phyloP scores from a whole-genome alignment of 768 basidiomycete genomes.

The Pilatotrama ljubarskyi region DNA sequence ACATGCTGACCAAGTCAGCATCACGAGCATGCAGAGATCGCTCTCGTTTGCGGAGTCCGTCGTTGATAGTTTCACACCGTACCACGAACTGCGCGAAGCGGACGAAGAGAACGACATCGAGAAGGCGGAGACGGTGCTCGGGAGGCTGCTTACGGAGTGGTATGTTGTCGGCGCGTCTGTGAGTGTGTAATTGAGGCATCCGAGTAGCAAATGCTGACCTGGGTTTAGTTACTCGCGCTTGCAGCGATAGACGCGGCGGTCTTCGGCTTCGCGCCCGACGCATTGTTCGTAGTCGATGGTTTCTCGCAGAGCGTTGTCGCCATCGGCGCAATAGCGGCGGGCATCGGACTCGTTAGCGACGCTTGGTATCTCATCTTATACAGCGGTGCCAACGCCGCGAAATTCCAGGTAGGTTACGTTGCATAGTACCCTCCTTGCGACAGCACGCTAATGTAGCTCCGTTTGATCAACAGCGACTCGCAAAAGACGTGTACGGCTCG shows the following conservation, averaged over 20 bases:
- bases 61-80: constrained; percentile 55
- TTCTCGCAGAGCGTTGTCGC: constrained; percentile 55
- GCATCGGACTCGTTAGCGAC: constrained; percentile 62
- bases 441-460: neutral
- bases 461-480: constrained; percentile 38
- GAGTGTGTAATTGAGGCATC: constrained; percentile 25
- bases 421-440: neutral
- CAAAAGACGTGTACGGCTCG: constrained; percentile 56
- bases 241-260: constrained; percentile 58
- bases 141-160: constrained; percentile 60
- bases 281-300: constrained; percentile 49
- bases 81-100: constrained; percentile 54
- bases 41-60: constrained; percentile 21
- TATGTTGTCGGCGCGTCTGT: constrained; percentile 63
- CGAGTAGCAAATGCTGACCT: neutral
- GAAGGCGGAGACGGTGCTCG: constrained; percentile 52
- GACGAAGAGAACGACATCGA: constrained; percentile 35
- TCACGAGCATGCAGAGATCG: constrained; percentile 24
- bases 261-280: constrained; percentile 55
- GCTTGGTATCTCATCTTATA: constrained; percentile 70
- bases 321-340: constrained; percentile 58
- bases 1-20: constrained; percentile 24
- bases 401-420: constrained; percentile 50
- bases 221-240: constrained; percentile 54
- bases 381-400: constrained; percentile 48